Evolutionary conservation across 371 early-diverging fungal genomes (phyloP).

Genomic region (Syncephalastrum contaminatum): DNA sequence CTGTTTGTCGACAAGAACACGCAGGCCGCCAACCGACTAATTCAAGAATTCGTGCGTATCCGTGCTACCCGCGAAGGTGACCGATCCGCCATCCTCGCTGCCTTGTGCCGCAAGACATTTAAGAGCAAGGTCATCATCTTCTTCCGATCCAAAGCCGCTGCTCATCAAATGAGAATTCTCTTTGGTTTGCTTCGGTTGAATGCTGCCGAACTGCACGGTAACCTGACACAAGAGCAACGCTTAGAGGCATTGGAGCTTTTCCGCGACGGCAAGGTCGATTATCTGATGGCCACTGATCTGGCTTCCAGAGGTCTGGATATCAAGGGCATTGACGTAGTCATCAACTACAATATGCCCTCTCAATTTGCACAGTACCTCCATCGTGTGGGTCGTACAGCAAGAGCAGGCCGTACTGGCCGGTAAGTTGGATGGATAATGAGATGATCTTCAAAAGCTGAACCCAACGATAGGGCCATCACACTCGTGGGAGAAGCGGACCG

Average conservation of each 20-base stretch:
- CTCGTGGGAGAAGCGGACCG: slow-evolving; percentile 93
- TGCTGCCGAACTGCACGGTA: slow-evolving; percentile 98
- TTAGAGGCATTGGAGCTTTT: slow-evolving; percentile 92
- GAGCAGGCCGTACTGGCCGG: slow-evolving; percentile 90
- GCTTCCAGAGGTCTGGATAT: slow-evolving; percentile 99
- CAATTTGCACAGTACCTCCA: slow-evolving; percentile 97
- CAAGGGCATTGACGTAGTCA: slow-evolving; percentile 96
- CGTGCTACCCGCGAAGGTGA: slow-evolving; percentile 82
- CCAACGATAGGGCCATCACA: slow-evolving; percentile 65
- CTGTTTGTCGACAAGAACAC: slow-evolving; percentile 86
- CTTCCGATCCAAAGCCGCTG: slow-evolving; percentile 90
- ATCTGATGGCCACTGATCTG: slow-evolving; percentile 97
- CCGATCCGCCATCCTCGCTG: slow-evolving; percentile 81
- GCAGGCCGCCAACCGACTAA: slow-evolving; percentile 74
- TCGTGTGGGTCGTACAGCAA: slow-evolving; percentile 99
- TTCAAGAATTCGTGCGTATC: slow-evolving; percentile 97
- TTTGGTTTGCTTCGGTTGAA: slow-evolving; percentile 90
- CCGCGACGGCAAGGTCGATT: slow-evolving; percentile 84
- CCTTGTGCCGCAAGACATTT: slow-evolving; percentile 84
- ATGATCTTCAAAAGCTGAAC: not conserved
- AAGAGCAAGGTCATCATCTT: slow-evolving; percentile 84
- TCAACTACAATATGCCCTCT: slow-evolving; percentile 99
- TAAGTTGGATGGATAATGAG: slow-evolving; percentile 13
- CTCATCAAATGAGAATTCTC: slow-evolving; percentile 95
- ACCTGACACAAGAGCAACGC: slow-evolving; percentile 94